Base-by-base conservation (phyloP, 352 stramenopile species). In the Peronospora farinosa region DNA sequence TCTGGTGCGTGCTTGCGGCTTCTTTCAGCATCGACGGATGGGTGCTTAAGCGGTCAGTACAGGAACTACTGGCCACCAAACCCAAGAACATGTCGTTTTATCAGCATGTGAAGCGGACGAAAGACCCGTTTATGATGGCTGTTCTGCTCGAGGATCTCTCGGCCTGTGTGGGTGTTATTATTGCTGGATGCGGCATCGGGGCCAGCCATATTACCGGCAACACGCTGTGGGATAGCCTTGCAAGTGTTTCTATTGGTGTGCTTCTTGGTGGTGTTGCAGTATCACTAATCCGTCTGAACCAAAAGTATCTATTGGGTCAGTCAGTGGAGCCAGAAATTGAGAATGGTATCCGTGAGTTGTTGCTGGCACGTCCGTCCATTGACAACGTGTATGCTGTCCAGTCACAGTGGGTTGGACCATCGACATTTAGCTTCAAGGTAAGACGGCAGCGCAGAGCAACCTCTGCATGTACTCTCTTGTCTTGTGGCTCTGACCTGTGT, bases 361-460 rank as follows among this genome's bases (percentile, higher is more conserved):
- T 92, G 53, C 68, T 96, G 27, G 78, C 73, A 15, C 76, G 89
- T 19, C 77, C 84, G 37, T 96, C 86, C 51, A 97, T 98, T 65
- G 94, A 98, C 40, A 88, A 92, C 47, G 89, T 98, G 23, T 89
- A 95, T 60, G 87, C 77, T 16, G 94, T 99, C 42, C 95, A 98
- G 73, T 97, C 85, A 35, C 95, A 98, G 74, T 98, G 95, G 95
- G 95, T 98, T 33, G 94, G 95, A 13, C 95, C 96, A 3, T 96
- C 97, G 55, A 98, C 89, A 7, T 99, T 99, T 60, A 96, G 90
- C 53, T 99, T 97, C 83, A 98, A 99, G 74, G 81, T 92, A 55
- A 12, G 53, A 40, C 8, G 0, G 19, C 15, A 36, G 6, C 10
- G 16, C 25, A 30, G n/a, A 12, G 16, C 10, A 15, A 30, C 2